These are phyloP conservation scores for Pleomassaria siparia DNA, from an alignment of 2,329 filamentous ascomycete genomes.

Conservation along the genomic window DNA sequence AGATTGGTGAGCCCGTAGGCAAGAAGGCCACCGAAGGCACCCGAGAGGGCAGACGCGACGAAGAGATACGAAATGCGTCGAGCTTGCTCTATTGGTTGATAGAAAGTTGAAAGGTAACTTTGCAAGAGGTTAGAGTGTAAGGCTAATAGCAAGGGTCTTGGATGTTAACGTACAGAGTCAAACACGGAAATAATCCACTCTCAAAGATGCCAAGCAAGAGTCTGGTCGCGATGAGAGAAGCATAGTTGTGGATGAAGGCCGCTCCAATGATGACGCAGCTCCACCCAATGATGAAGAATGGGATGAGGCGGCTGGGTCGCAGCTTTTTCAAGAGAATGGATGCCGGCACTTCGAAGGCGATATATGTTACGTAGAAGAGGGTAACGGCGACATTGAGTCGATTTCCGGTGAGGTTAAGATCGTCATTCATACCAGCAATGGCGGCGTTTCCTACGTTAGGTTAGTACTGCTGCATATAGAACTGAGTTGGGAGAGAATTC, in stretches of 20 bases:
- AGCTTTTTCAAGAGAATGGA: slow-evolving; percentile 47
- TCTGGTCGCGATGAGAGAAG: slow-evolving; percentile 27
- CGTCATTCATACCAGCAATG: slow-evolving; percentile 2
- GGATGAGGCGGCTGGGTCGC: slow-evolving; percentile 26
- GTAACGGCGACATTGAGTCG: slow-evolving; percentile 46
- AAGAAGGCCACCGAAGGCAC: slow-evolving; percentile 55
- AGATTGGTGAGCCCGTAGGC: slow-evolving; percentile 43
- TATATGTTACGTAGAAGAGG: slow-evolving; percentile 18
- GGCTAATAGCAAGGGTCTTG: too few species aligned
- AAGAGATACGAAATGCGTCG: slow-evolving; percentile 53
- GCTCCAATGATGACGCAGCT: slow-evolving; percentile 47
- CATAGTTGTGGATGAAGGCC: slow-evolving; percentile 45
- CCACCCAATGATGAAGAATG: slow-evolving; percentile 57
- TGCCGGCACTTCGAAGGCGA: slow-evolving; percentile 43
- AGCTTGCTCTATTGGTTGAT: slow-evolving; percentile 44
- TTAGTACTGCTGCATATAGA: neutral
- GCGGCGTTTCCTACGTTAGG: neutral
- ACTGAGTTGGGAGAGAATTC: slow-evolving; percentile 25
- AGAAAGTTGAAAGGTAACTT: too few species aligned
- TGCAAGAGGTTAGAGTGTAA: too few species aligned
- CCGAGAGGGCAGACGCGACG: slow-evolving; percentile 55
- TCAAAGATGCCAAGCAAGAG: slow-evolving; percentile 34
- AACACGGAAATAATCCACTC: slow-evolving; percentile 28
- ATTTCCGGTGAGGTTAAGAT: slow-evolving; percentile 45
- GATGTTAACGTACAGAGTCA: slow-evolving; percentile 29